Percentiles rank a stretch among this genome's conserved stretches.
Conservation (phyloP, 1,139 yeast species). For the Geotrichum cucujoidarum region DNA sequence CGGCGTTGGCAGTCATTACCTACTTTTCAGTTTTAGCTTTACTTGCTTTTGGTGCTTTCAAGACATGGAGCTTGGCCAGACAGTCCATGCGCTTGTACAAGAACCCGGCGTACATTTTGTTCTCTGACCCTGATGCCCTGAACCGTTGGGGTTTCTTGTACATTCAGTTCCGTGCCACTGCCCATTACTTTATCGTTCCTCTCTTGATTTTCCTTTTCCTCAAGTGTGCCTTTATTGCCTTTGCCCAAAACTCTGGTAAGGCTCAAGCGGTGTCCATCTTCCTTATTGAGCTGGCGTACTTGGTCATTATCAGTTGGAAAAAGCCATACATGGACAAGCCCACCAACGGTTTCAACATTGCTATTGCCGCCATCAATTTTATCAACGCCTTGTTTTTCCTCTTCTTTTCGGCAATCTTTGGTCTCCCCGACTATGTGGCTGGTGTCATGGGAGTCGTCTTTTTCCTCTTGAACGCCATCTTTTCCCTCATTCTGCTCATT, state of each 20-base stretch:
- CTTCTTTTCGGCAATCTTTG: slow-evolving; percentile 81
- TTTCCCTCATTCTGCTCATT: slow-evolving; percentile 74
- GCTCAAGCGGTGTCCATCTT: slow-evolving; percentile 76
- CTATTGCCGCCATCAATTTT: slow-evolving; percentile 71
- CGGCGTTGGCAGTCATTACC: slow-evolving; percentile 70
- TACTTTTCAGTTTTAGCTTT: slow-evolving; percentile 54
- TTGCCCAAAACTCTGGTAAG: slow-evolving; percentile 73
- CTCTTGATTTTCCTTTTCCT: slow-evolving; percentile 60
- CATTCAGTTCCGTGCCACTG: slow-evolving; percentile 82
- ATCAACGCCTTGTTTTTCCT: slow-evolving; percentile 80
- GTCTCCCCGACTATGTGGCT: slow-evolving; percentile 78
- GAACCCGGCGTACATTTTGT: slow-evolving; percentile 88
- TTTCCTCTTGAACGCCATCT: slow-evolving; percentile 81
- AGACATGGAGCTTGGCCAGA: slow-evolving; percentile 67
- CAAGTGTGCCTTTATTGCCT: slow-evolving; percentile 81
- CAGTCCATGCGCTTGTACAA: slow-evolving; percentile 67
- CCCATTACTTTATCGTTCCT: slow-evolving; percentile 74
- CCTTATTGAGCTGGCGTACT: slow-evolving; percentile 65
- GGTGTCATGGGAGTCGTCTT: slow-evolving; percentile 90
- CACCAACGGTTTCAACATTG: slow-evolving; percentile 85
- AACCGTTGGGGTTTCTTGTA: slow-evolving; percentile 90
- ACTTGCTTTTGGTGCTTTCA: slow-evolving; percentile 65
- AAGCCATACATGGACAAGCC: slow-evolving; percentile 94
- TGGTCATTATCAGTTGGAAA: slow-evolving; percentile 52
- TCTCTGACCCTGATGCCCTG: slow-evolving; percentile 74